Base-by-base conservation (phyloP, 2,329 filamentous ascomycete species). In the Septoria linicola region DNA sequence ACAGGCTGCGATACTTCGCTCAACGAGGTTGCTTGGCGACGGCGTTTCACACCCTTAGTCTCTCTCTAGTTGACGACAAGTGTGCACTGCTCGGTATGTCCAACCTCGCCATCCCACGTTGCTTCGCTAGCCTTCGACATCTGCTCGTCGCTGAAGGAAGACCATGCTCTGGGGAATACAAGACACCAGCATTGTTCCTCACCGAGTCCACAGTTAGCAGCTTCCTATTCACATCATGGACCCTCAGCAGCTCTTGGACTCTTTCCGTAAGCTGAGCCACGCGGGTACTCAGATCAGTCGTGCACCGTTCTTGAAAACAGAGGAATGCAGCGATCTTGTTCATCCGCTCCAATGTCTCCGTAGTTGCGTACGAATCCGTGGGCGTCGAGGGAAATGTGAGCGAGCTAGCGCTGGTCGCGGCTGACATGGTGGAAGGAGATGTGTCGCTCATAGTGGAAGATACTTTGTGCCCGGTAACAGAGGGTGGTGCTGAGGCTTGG, bases 321-420 rank as follows among this genome's bases (percentile, higher is more conserved):
- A 43, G 30, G 27, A 43, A 43, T 14, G 31, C 41, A 20, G 41
- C 41, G n/a, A 43, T 43, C 16, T 16, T 43, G 41, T 43, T 32
- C 23, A 43, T 43, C 8, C 41, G 41, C 27, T 43, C 41, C 25
- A 43, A 10, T 10, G 23, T 27, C 23, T 27, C 23, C 5, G 23
- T 5, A 5, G 5, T 27, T 27, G 23, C 23, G 23, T 27, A 27
- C 23, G 23, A 17, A 34, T 21, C 19, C n/a, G 30, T 17, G 20
- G 41, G 41, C 14, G 41, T 43, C 32, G 23, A 30, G 32, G 41
- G 41, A 8, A 30, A 43, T 21, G 27, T 31, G 10, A 34, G 31
- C n/a, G 41, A 43, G 41, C 41, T 43, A 10, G 41, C 23, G 11
- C 16, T 31, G 13, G 41, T 31, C 14, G 8, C 41, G 14, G 27